phyloP scores from a whole-genome alignment of 2,329 filamentous ascomycete species.

The Aaosphaeria arxii region DNA sequence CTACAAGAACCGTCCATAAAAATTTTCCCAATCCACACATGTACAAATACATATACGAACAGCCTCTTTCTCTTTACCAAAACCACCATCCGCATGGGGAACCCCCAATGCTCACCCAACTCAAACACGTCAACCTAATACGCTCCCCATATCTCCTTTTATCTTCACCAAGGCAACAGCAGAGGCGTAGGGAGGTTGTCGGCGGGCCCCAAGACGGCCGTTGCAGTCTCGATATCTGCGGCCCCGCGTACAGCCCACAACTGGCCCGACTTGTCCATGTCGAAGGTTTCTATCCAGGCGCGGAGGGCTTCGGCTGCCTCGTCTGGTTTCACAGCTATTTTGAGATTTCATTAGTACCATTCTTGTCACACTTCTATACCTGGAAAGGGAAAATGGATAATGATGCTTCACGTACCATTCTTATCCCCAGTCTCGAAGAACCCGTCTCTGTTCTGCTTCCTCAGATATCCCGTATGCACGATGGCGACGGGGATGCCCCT shows the following conservation, averaged over 20 bases:
- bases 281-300: conserved; percentile 59
- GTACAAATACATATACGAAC: too few species aligned
- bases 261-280: conserved; percentile 62
- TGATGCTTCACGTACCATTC: conserved; percentile 49
- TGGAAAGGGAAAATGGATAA: conserved; percentile 63
- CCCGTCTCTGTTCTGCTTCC: conserved; percentile 67
- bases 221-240: conserved; percentile 63
- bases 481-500: conserved; percentile 60
- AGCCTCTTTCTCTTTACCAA: too few species aligned
- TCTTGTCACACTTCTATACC: too few species aligned
- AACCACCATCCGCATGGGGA: too few species aligned
- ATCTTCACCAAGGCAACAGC: conserved; percentile 10
- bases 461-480: conserved; percentile 68
- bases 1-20: too few species aligned
- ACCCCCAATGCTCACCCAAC: too few species aligned
- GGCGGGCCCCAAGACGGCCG: conserved; percentile 53
- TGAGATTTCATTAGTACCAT: conserved; percentile 43
- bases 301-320: conserved; percentile 60
- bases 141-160: too few species aligned
- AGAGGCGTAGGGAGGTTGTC: conserved; percentile 4
- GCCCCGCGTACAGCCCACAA: conserved; percentile 69
- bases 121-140: too few species aligned
- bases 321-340: conserved; percentile 64
- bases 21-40: too few species aligned
- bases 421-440: conserved; percentile 52